phyloP scores from a whole-genome alignment of 23 red algal species.

The Gracilaria gracilis region DNA sequence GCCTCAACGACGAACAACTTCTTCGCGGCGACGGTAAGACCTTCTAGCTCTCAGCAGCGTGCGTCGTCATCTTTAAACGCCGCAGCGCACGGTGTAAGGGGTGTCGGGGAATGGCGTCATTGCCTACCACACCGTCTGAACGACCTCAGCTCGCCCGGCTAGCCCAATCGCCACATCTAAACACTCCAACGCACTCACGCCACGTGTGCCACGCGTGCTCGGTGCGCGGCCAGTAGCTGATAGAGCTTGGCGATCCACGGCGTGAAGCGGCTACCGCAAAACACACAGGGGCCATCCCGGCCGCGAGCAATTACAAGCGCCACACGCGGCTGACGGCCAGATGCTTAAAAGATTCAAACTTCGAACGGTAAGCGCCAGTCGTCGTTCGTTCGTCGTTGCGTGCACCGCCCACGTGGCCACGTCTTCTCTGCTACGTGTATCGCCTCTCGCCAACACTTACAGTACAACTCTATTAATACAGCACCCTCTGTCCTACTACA shows the following conservation, averaged over 20 bases:
- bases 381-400: too few species aligned
- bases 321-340: neutral
- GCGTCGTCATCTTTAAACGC: constrained; percentile 7
- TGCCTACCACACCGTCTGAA: neutral
- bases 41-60: neutral
- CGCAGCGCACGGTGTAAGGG: constrained; percentile 10
- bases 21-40: neutral
- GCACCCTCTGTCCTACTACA: too few species aligned
- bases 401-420: constrained; percentile 10
- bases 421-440: too few species aligned
- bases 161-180: neutral
- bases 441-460: too few species aligned
- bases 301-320: constrained; percentile 7
- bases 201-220: neutral
- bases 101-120: neutral
- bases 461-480: too few species aligned
- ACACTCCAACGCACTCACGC: neutral
- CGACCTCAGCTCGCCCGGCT: neutral
- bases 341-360: neutral
- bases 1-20: neutral
- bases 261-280: too few species aligned
- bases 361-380: neutral
- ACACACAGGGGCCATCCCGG: too few species aligned
- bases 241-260: too few species aligned
- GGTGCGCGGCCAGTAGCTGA: neutral